A percentile compares a stretch with the other conserved stretches of the same genome.
phyloP scores from a whole-genome alignment of 139 green algal species.

The Pleodorina starrii region DNA sequence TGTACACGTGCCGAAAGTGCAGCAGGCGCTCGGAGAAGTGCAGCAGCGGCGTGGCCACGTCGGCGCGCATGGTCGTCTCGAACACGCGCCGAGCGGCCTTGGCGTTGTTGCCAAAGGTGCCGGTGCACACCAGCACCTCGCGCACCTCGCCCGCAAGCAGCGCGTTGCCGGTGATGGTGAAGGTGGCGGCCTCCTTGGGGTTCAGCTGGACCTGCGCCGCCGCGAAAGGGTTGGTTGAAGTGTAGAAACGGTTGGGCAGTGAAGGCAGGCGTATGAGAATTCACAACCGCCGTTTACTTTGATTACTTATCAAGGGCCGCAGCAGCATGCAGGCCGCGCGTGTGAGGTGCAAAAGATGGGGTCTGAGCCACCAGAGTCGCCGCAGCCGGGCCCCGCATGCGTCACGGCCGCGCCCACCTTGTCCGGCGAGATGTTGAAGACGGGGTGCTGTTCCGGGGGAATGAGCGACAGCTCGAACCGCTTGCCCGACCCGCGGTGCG shows the following conservation, averaged over 20 bases:
- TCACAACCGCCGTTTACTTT: too few species aligned
- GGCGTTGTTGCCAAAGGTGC: constrained; percentile 27
- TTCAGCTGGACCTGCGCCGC: constrained; percentile 55
- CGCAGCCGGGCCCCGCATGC: too few species aligned
- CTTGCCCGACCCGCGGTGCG: constrained; percentile 56
- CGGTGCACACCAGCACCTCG: constrained; percentile 72
- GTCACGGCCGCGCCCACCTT: constrained; percentile 15
- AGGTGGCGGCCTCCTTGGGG: constrained; percentile 66
- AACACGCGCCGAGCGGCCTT: constrained; percentile 56
- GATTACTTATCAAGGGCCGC: too few species aligned
- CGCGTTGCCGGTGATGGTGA: constrained; percentile 70
- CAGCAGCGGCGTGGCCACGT: constrained; percentile 77
- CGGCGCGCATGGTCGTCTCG: constrained; percentile 57
- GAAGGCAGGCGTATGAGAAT: too few species aligned
- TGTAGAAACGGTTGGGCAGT: background rate
- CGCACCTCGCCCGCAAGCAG: constrained; percentile 37
- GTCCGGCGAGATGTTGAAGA: constrained; percentile 74
- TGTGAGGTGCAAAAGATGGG: too few species aligned
- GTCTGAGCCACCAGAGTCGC: too few species aligned
- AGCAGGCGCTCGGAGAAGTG: constrained; percentile 74
- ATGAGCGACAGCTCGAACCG: constrained; percentile 66
- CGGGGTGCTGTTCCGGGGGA: constrained; percentile 60
- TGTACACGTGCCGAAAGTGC: constrained; percentile 75
- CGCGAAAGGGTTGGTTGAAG: background rate
- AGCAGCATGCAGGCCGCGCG: too few species aligned